These are phyloP conservation scores for Kuraishia molischiana DNA, from an alignment of 805 yeast genomes.

Conservation along the genomic window DNA sequence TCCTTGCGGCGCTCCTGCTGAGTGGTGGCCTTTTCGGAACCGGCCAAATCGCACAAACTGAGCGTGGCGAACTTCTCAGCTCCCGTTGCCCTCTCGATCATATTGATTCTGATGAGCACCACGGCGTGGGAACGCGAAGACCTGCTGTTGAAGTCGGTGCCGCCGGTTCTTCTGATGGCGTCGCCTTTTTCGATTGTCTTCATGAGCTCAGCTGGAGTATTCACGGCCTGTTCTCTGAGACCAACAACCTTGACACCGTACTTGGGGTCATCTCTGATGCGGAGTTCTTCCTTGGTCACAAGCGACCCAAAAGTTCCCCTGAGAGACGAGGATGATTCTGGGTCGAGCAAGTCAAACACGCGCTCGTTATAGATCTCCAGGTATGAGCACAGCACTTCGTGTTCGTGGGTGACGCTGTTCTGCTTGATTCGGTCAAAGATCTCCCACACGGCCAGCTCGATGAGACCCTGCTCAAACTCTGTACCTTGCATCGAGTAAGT, in stretches of 20 bases:
- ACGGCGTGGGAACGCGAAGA: constrained; percentile 92
- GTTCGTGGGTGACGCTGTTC: constrained; percentile 15
- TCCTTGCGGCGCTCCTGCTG: constrained; percentile 80
- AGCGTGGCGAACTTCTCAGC: constrained; percentile 44
- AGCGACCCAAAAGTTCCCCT: constrained; percentile 6
- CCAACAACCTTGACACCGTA: constrained; percentile 73
- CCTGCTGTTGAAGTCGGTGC: constrained; percentile 81
- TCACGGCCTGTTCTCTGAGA: constrained; percentile 50
- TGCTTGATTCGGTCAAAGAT: constrained; percentile 30
- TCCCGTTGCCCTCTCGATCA: constrained; percentile 29
- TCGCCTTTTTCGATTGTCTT: constrained; percentile 61
- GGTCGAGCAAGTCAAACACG: constrained; percentile 62
- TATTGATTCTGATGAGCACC: constrained; percentile 52
- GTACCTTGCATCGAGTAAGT: constrained; percentile 81
- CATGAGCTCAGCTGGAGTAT: constrained; percentile 49
- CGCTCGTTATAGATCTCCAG: constrained; percentile 84
- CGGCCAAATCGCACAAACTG: constrained; percentile 91
- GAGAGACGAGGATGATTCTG: constrained; percentile 17
- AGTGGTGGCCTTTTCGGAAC: constrained; percentile 82
- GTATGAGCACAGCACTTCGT: constrained; percentile 55
- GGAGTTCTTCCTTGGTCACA: constrained; percentile 38
- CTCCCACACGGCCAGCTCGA: constrained; percentile 54
- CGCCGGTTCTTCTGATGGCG: constrained; percentile 64
- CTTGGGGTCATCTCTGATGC: constrained; percentile 65
- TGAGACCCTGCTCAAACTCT: constrained; percentile 54